A percentile compares a stretch with the other conserved stretches of the same genome.
These are phyloP conservation scores for Seiridium unicorne DNA, from an alignment of 2,329 filamentous ascomycete species.

Conservation along the genomic window DNA sequence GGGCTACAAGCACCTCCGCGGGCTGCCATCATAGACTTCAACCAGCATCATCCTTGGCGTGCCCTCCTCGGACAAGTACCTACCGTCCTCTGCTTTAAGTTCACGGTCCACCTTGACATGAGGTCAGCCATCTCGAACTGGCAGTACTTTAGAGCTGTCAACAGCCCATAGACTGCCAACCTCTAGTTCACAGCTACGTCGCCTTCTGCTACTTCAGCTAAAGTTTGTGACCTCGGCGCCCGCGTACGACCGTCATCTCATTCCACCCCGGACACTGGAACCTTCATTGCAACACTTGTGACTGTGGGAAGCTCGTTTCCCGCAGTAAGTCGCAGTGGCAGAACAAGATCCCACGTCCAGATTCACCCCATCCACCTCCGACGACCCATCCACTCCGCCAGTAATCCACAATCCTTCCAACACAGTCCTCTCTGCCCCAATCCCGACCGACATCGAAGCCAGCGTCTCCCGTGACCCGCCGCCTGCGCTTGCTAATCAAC, in stretches of 20 bases:
- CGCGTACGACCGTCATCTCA: neutral
- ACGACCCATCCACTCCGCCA: slow-evolving; percentile 61
- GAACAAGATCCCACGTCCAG: slow-evolving; percentile 55
- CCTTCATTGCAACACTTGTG: slow-evolving; percentile 10
- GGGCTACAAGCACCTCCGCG: no score
- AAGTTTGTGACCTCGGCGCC: neutral
- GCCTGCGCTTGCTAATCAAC: slow-evolving; percentile 13
- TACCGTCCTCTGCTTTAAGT: neutral
- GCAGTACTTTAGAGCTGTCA: slow-evolving; percentile 2
- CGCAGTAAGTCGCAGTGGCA: slow-evolving; percentile 67
- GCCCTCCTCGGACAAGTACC: neutral
- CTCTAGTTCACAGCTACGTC: neutral
- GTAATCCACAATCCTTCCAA: slow-evolving; percentile 46
- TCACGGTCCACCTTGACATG: slow-evolving; percentile 9
- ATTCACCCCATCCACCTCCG: slow-evolving; percentile 64
- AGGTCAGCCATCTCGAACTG: slow-evolving; percentile 8
- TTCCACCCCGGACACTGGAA: neutral
- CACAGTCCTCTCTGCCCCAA: slow-evolving; percentile 42
- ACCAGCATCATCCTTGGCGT: no score
- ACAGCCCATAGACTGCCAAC: neutral
- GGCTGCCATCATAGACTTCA: no score
- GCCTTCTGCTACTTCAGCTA: neutral
- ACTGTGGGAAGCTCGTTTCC: slow-evolving; percentile 39
- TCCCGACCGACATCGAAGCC: slow-evolving; percentile 16
- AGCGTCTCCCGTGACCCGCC: slow-evolving; percentile 17